phyloP scores from a whole-genome alignment of 1,139 yeast species.

The Geotrichum klebahnii region DNA sequence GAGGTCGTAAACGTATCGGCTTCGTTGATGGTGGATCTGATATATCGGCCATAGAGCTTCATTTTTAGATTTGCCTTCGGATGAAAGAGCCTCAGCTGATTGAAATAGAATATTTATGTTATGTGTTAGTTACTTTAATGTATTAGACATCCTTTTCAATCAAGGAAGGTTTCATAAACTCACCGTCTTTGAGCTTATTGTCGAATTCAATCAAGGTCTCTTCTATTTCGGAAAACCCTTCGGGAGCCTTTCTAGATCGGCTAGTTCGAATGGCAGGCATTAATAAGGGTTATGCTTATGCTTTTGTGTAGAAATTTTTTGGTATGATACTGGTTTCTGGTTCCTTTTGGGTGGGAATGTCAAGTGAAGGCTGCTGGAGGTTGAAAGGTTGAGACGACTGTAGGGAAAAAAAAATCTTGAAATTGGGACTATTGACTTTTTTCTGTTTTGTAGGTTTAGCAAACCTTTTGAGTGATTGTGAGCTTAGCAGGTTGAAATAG shows the following conservation, averaged over 20 bases:
- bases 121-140: background rate
- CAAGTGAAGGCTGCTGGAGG: too few species aligned
- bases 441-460: too few species aligned
- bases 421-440: too few species aligned
- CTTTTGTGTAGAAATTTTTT: background rate
- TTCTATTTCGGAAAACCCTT: slow-evolving; percentile 69
- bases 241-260: slow-evolving; percentile 57
- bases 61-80: slow-evolving; percentile 41
- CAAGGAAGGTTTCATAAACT: slow-evolving; percentile 33
- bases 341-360: too few species aligned
- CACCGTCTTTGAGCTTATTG: slow-evolving; percentile 57
- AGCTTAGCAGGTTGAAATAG: too few species aligned
- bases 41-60: slow-evolving; percentile 71
- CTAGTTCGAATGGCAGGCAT: slow-evolving; percentile 48
- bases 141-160: background rate
- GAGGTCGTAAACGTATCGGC: slow-evolving; percentile 71
- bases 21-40: slow-evolving; percentile 66
- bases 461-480: too few species aligned
- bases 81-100: slow-evolving; percentile 29
- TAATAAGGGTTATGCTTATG: background rate
- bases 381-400: too few species aligned
- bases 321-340: background rate
- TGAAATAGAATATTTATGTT: background rate
- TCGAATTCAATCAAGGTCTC: slow-evolving; percentile 65
- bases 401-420: too few species aligned